phyloP scores from a whole-genome alignment of 306 rosid species.

The Gynostemma pentaphyllum region DNA sequence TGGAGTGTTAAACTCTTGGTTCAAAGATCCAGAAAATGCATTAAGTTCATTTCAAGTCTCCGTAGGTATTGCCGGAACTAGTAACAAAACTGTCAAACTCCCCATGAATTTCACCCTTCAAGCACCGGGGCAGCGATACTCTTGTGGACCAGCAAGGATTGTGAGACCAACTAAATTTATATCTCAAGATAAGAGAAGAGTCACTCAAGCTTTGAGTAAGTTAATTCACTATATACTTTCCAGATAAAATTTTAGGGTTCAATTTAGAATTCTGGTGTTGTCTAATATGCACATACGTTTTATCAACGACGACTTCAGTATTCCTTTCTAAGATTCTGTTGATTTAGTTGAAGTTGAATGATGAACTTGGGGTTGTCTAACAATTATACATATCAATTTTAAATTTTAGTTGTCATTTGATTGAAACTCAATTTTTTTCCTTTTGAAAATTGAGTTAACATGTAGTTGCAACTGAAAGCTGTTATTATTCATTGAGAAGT shows the following conservation, averaged over 20 bases:
- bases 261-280: background rate
- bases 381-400: background rate
- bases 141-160: slow-evolving; percentile 71
- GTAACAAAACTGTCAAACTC: slow-evolving; percentile 67
- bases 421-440: too few relatives aligned
- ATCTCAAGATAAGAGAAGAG: slow-evolving; percentile 64
- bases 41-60: slow-evolving; percentile 79
- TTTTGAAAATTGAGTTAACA: too few relatives aligned
- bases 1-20: slow-evolving; percentile 75
- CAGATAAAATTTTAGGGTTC: background rate
- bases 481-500: too few relatives aligned
- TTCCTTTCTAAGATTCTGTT: background rate
- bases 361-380: background rate
- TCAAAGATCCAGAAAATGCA: slow-evolving; percentile 63
- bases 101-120: slow-evolving; percentile 71
- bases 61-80: slow-evolving; percentile 90
- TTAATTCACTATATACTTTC: slow-evolving; percentile 6
- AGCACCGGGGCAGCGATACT: slow-evolving; percentile 86
- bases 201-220: slow-evolving; percentile 91
- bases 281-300: background rate
- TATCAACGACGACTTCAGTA: background rate
- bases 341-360: background rate
- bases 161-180: slow-evolving; percentile 52
- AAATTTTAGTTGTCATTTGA: too few relatives aligned
- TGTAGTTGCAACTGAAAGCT: too few relatives aligned